Base-by-base conservation (phyloP, 805 yeast species). In the Candida methanosorbosa region DNA sequence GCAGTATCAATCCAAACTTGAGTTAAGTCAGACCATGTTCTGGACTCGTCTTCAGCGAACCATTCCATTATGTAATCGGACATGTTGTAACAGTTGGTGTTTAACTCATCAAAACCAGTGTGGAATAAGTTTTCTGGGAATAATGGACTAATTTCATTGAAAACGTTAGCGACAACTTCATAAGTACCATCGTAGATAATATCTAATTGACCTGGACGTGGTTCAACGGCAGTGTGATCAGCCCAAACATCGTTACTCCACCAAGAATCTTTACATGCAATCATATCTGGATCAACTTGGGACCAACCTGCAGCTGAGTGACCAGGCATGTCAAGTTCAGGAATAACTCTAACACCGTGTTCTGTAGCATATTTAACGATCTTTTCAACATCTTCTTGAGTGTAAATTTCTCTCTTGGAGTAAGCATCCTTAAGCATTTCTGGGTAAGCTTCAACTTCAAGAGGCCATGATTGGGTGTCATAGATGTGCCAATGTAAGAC, bases 281-380 rank as follows among this genome's bases (percentile, higher is more conserved):
- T 48, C 22, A 60, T 35, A 19, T 44, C 45, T 3, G 54, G 49
- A 38, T 59, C 58, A 22, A 61, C 44, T 32, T 48, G 54, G 25
- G 38, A 38, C 63, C 63, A 64, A 3, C 69, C 70, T 5, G 67
- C 55, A 20, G 56, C 44, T 13, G 66, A 48, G 40, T 64, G 70
- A 2, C 67, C 68, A 5, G 69, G 68, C 45, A 58, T 39, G 39
- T 64, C 70, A 21, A 64, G 41, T 41, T 64, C 70, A 6, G 69
- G 68, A 19, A 64, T 43, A 14, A 64, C 49, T 37, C 69, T 53
- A 9, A 64, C 59, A n/a, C 68, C 70, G 32, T 61, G 44, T 3
- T 30, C 45, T 11, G 39, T 37, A 4, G 64, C 68, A 43, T 61
- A 63, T 18, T 41, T 39, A 15, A 64, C 50, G 5, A 64, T 36